Conservation (phyloP, 73 alveolate genomes). For the Tetrahymena thermophila region DNA sequence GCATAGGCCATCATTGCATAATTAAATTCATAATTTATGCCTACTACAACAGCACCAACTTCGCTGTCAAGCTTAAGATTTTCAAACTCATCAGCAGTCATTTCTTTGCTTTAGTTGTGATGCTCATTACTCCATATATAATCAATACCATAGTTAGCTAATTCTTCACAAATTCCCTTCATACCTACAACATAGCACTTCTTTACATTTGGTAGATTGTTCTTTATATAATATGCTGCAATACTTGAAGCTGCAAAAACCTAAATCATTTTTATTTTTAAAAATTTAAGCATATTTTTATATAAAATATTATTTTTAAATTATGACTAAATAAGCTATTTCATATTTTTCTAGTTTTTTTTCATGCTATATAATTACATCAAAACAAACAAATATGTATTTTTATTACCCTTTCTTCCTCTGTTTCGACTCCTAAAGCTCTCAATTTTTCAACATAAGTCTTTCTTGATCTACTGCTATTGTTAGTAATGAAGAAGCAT, state of each 20-base stretch:
- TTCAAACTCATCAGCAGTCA: slow-evolving; percentile 40
- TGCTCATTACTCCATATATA: slow-evolving; percentile 8
- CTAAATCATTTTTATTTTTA: neutral
- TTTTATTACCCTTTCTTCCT: neutral
- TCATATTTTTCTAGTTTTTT: neutral
- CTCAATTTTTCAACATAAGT: slow-evolving; percentile 2
- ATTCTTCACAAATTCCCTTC: slow-evolving; percentile 31
- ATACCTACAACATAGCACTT: slow-evolving; percentile 38
- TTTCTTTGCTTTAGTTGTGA: neutral
- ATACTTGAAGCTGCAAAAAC: slow-evolving; percentile 32
- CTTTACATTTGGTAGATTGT: slow-evolving; percentile 10
- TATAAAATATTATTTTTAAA: neutral
- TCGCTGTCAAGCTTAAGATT: slow-evolving; percentile 38
- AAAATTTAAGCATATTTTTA: neutral
- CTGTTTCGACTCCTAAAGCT: slow-evolving; percentile 10
- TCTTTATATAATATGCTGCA: slow-evolving; percentile 20
- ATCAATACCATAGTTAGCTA: slow-evolving; percentile 16
- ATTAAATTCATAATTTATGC: slow-evolving; percentile 39
- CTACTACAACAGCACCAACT: slow-evolving; percentile 67
- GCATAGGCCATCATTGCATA: slow-evolving; percentile 51
- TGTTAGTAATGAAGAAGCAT: slow-evolving; percentile 47
- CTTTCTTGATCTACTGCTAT: slow-evolving; percentile 45
- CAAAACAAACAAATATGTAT: neutral
- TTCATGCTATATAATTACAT: neutral
- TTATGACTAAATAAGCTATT: neutral